Evolutionary conservation across 2,329 filamentous ascomycete species (phyloP), one percentile per base, ranked within the genome.

Genomic region (Chaetomiaceae sp.): DNA sequence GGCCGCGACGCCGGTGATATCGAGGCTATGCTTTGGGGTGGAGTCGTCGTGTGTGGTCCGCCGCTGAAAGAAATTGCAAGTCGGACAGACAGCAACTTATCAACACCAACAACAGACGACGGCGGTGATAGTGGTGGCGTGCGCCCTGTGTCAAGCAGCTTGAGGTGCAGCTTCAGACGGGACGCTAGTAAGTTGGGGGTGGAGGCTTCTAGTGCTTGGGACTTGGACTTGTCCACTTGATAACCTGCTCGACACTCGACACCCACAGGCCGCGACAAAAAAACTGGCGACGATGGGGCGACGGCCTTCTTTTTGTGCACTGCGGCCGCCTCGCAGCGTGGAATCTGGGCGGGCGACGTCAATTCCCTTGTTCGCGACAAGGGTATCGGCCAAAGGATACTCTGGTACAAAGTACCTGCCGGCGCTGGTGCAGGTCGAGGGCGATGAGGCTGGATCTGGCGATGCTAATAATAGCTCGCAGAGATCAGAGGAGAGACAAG

Each of bases 391-490:
- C 42, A 55, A 53, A 53, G 55, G 50, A 55, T 60, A 59, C 55
- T 31, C 25, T 5, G 43, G 51, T 54, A n/a, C n/a, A 53, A 42
- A 37, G 46, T 53, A 54, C 47, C 31, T 54, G 51, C 37, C 38
- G 46, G 34, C 51, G 39, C 14, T 47, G 20, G 51, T 54, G 51
- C 47, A 43, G 51, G 38, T 40, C 50, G 42, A 53, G 39, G 23
- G 33, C 31, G 50, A 53, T 53, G 58, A 60, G 59, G 58, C 59
- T 61, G 57, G 59, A 57, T 56, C 53, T 60, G 55, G 52, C 51
- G 57, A 52, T 58, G 49, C 58, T 59, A 61, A 61, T 55, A 56
- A 60, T 61, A 61, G 58, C 55, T 53, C 52, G 51, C 35, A 44
- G 44, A 54, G 55, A 58, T 57, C 52, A 55, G 55, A 54, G 21